phyloP scores from a whole-genome alignment of 2,329 filamentous ascomycete species.

The Talaromyces sp. region DNA sequence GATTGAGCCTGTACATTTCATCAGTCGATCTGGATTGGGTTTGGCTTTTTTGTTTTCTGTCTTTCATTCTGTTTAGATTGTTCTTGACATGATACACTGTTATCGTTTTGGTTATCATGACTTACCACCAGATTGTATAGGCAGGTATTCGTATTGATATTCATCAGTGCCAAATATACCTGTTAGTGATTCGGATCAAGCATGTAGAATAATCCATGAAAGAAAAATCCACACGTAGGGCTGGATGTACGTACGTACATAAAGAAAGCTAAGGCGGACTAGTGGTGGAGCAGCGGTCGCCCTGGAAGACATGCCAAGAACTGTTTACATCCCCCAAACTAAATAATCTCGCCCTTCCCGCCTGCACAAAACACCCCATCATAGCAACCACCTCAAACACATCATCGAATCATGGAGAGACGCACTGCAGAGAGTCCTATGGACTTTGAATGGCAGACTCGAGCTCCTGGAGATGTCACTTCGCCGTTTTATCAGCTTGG shows the following conservation, averaged over 20 bases:
- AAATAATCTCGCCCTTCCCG: constrained; percentile 14
- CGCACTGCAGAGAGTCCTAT: constrained; percentile 49
- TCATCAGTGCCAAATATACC: constrained; percentile 3
- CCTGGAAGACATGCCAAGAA: constrained; percentile 14
- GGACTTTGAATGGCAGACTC: constrained; percentile 52
- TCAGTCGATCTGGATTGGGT: background rate
- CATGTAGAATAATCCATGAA: background rate
- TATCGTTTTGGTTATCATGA: background rate
- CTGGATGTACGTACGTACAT: background rate
- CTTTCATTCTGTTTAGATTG: background rate
- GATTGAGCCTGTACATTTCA: constrained; percentile 28
- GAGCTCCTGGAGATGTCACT: constrained; percentile 44
- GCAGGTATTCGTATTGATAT: background rate
- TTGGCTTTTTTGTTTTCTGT: background rate
- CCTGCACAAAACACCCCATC: constrained; percentile 16
- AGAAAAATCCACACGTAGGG: background rate
- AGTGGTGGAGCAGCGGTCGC: background rate
- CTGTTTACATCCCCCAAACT: constrained; percentile 21
- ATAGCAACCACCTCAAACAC: constrained; percentile 19
- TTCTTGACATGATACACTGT: background rate
- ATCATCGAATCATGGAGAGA: constrained; percentile 35
- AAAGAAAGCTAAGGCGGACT: background rate
- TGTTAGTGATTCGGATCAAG: background rate
- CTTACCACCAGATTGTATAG: constrained; percentile 8
- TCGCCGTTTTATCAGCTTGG: constrained; percentile 52